Evolutionary conservation across 2,329 filamentous ascomycete genomes (phyloP).

Genomic region (Aspergillus sp.): DNA sequence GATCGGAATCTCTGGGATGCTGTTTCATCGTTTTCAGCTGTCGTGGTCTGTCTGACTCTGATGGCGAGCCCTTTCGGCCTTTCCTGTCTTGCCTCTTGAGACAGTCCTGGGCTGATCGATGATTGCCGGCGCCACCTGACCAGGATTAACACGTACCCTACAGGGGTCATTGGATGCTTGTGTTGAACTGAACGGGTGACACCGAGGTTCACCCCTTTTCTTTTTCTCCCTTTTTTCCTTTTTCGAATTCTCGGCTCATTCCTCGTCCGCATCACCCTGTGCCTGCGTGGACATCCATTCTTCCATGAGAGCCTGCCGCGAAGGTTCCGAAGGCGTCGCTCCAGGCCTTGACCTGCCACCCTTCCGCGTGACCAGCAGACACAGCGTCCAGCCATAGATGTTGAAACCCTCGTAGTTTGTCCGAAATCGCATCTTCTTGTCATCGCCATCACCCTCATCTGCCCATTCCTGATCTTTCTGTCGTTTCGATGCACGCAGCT

Average conservation of each 20-base stretch:
- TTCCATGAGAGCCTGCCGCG: slow-evolving; percentile 72
- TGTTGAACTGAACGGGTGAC: background rate
- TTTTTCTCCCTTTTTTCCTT: too few relatives aligned
- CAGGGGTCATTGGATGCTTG: background rate
- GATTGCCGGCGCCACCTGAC: background rate
- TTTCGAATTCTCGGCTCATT: slow-evolving; percentile 20
- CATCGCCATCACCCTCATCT: slow-evolving; percentile 54
- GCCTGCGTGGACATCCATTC: slow-evolving; percentile 82
- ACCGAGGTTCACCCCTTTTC: background rate
- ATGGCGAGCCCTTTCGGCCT: background rate
- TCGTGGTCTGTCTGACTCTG: background rate
- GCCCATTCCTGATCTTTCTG: slow-evolving; percentile 35
- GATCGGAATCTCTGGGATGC: background rate
- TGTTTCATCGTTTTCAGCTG: background rate
- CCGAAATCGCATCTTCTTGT: slow-evolving; percentile 85
- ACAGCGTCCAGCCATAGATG: slow-evolving; percentile 91
- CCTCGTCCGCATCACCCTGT: slow-evolving; percentile 40
- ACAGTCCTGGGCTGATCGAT: background rate
- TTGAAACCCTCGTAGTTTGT: slow-evolving; percentile 93
- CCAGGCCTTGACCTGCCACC: slow-evolving; percentile 45
- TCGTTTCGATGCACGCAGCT: slow-evolving; percentile 22
- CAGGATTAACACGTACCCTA: background rate
- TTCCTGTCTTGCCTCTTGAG: background rate
- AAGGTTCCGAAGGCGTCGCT: slow-evolving; percentile 37
- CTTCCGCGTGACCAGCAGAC: slow-evolving; percentile 79